Evolutionary conservation across 1,284 basidiomycete genomes (phyloP), one percentile per base, ranked within the genome.

Genomic region (Moesziomyces globuligerus): DNA sequence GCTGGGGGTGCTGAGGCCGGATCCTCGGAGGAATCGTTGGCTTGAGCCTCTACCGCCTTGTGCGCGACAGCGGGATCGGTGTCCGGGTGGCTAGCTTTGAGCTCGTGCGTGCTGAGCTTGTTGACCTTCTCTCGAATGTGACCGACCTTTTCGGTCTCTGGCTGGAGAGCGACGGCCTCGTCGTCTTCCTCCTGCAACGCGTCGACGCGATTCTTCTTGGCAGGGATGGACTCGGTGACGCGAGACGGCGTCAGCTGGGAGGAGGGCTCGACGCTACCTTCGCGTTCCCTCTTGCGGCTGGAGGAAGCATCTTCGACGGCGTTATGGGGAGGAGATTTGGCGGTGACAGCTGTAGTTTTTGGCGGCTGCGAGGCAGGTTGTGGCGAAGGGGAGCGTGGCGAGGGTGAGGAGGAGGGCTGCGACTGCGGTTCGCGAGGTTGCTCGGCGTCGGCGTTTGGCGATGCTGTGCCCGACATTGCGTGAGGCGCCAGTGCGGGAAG

Each of bases 131-230:
- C 58, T 39, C 75, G 68, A 38, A 78, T 78, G 17, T 75, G 75
- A 3, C 76, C 75, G 10, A 78, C 76, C 45, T 70, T 75, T 48
- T 77, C 73, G 18, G 69, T 68, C 29, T 76, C 62, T 3, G 44
- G 24, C 20, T 42, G 36, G 10, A 8, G 32, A 18, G 20, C 17
- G 3, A 28, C 39, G 3, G 46, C 43, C 24, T 48, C 56, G 29
- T 62, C 59, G 10, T 69, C 52, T 40, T 68, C 70, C 23, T 62
- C 60, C 32, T 43, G 49, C 39, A 57, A 24, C 8, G 48, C 59
- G 36, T 75, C 62, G 11, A 78, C 26, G 7, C 76, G 60, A 25
- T 78, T 78, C 66, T 78, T 78, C 47, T 78, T 78, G 21, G 75
- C 45, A 0, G 76, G 76, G 9, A 78, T 58, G 9, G 71, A 38